phyloP scores from a whole-genome alignment of 192 early-diverging fungal species.

The Podila clonocystis region DNA sequence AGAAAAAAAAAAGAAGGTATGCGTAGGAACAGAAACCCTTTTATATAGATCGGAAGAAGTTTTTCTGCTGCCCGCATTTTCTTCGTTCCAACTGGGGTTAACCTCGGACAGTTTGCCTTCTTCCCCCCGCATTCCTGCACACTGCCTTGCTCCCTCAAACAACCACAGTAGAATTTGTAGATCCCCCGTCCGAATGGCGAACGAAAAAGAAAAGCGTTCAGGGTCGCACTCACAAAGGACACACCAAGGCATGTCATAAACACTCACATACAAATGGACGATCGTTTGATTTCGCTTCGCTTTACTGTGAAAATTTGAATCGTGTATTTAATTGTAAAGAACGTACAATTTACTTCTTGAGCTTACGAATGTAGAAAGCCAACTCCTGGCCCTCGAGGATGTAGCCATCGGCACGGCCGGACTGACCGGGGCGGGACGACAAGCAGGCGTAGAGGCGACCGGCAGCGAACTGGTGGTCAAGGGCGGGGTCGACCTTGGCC shows the following conservation, averaged over 20 bases:
- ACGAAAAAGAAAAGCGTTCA: too few species aligned
- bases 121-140: too few species aligned
- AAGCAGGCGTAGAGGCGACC: slow-evolving; percentile 94
- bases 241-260: too few species aligned
- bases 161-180: too few species aligned
- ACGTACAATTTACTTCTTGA: slow-evolving; percentile 50
- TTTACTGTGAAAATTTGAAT: not conserved
- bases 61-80: slow-evolving; percentile 30
- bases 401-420: slow-evolving; percentile 97
- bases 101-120: too few species aligned
- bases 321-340: slow-evolving; percentile 2
- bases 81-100: not conserved
- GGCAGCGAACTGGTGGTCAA: slow-evolving; percentile 95
- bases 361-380: slow-evolving; percentile 88
- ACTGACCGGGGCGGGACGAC: slow-evolving; percentile 97
- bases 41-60: not conserved
- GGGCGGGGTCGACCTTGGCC: slow-evolving; percentile 84
- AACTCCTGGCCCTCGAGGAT: slow-evolving; percentile 99
- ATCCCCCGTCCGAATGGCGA: too few species aligned
- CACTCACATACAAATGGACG: not conserved
- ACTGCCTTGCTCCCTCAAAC: too few species aligned
- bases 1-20: not conserved
- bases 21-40: not conserved
- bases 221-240: too few species aligned
- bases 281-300: not conserved